phyloP scores from a whole-genome alignment of 306 rosid genomes.

The Canavalia gladiata region DNA sequence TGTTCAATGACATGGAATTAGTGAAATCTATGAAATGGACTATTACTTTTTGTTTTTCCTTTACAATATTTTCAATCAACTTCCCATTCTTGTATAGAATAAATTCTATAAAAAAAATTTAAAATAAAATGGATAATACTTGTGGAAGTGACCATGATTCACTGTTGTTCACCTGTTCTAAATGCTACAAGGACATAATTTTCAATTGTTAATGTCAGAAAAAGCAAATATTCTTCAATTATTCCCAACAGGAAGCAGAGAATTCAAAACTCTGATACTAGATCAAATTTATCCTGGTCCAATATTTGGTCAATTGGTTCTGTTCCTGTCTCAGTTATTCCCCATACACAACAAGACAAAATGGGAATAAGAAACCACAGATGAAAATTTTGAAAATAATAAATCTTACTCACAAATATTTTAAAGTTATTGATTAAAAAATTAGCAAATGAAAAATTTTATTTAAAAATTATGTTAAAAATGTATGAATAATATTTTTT shows the following conservation, averaged over 20 bases:
- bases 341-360: conserved; percentile 36
- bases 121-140: conserved; percentile 15
- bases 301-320: background rate
- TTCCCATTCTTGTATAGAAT: background rate
- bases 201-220: conserved; percentile 4
- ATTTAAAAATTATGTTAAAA: too few relatives aligned
- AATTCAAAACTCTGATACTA: background rate
- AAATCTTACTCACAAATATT: too few relatives aligned
- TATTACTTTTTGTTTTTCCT: background rate
- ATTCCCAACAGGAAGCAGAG: background rate
- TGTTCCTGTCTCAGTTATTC: conserved; percentile 34
- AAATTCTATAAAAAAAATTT: background rate
- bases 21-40: background rate
- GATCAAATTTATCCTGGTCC: conserved; percentile 17
- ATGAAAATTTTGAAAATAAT: background rate
- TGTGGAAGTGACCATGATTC: conserved; percentile 16
- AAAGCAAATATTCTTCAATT: conserved; percentile 16
- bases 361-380: conserved; percentile 16
- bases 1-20: background rate
- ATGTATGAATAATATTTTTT: too few relatives aligned
- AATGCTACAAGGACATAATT: background rate
- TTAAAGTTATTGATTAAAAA: too few relatives aligned
- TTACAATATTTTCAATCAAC: background rate
- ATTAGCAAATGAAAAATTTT: too few relatives aligned
- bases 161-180: background rate